A percentile compares a stretch with the other conserved stretches of the same genome.
Conservation (phyloP, 106 monocot genomes). For the Dendrobium chrysotoxum region DNA sequence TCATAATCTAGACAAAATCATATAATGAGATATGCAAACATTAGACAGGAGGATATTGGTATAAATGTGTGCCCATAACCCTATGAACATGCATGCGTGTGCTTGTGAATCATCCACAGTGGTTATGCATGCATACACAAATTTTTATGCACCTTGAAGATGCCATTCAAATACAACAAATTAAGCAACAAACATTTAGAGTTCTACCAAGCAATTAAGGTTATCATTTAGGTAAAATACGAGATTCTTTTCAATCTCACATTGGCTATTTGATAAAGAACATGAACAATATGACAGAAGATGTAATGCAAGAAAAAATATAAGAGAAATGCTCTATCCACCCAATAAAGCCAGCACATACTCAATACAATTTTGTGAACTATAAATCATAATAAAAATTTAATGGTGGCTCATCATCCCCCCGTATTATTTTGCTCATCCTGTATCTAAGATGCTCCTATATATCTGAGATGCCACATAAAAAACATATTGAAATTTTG, state of each 20-base stretch:
- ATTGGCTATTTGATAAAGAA: neutral
- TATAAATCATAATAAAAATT: neutral
- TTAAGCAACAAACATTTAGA: neutral
- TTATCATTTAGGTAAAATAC: neutral
- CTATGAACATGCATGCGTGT: neutral
- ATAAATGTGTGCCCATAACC: neutral
- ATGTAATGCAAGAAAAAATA: neutral
- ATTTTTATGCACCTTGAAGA: neutral
- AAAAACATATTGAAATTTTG: neutral
- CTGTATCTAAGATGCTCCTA: neutral
- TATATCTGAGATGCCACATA: neutral
- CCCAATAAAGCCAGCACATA: neutral
- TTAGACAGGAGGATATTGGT: neutral
- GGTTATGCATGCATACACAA: neutral
- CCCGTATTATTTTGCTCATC: neutral
- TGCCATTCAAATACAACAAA: neutral
- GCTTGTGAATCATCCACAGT: neutral
- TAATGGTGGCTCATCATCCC: neutral
- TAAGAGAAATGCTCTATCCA: neutral
- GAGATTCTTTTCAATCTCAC: neutral
- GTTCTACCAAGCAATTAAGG: neutral
- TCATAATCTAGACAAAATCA: neutral
- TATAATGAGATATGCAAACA: neutral
- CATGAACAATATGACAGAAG: neutral
- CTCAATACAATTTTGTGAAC: neutral